These are phyloP conservation scores for Sclerotinia subarctica DNA, from an alignment of 2,329 filamentous ascomycete species.

Conservation along the genomic window DNA sequence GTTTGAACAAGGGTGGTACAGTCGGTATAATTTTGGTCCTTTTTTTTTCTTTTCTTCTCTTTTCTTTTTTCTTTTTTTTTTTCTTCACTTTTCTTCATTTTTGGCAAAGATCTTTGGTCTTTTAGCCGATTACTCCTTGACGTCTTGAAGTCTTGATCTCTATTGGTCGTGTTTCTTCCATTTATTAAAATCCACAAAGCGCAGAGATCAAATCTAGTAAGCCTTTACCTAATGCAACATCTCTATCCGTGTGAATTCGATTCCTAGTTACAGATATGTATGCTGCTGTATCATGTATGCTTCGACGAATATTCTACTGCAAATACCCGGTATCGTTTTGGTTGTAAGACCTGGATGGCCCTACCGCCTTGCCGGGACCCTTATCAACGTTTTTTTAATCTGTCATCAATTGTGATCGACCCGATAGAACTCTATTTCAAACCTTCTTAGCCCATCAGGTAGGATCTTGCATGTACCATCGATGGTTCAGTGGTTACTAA, in stretches of 20 bases:
- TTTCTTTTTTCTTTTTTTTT: no score
- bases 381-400: background rate
- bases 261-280: background rate
- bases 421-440: background rate
- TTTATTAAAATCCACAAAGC: background rate
- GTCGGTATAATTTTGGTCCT: no score
- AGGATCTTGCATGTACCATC: background rate
- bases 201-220: background rate
- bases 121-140: background rate
- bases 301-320: background rate
- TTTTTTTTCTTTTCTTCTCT: no score
- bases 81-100: no score
- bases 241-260: background rate
- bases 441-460: background rate
- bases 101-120: no score
- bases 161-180: background rate
- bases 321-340: background rate
- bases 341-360: background rate
- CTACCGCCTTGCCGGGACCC: background rate
- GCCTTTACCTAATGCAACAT: background rate
- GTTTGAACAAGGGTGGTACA: background rate
- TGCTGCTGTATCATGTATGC: background rate
- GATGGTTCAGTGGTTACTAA: background rate
- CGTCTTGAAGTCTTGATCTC: no score
- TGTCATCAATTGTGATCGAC: background rate